These are phyloP conservation scores for Penicillium sp. DNA, from an alignment of 2,329 filamentous ascomycete genomes.

Conservation along the genomic window DNA sequence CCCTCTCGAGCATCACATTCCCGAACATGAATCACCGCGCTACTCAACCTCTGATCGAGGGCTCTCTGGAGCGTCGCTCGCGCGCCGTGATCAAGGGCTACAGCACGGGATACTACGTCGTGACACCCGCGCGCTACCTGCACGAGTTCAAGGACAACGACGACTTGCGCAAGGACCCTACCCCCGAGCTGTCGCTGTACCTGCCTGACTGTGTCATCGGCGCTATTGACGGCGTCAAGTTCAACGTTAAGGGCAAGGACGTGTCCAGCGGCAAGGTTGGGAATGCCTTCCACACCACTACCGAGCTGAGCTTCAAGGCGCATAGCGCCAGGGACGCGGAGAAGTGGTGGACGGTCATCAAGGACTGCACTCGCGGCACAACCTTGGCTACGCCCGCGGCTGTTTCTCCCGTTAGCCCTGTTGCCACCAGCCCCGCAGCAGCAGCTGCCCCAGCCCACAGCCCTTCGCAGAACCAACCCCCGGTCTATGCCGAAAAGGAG, in stretches of 20 bases:
- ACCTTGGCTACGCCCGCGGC: not conserved
- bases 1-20: slow-evolving; percentile 74
- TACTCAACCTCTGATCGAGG: slow-evolving; percentile 83
- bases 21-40: slow-evolving; percentile 83
- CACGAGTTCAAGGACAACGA: slow-evolving; percentile 98
- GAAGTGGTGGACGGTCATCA: slow-evolving; percentile 80
- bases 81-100: slow-evolving; percentile 80
- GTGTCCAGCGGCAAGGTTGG: slow-evolving; percentile 73
- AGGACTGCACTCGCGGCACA: slow-evolving; percentile 28
- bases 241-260: slow-evolving; percentile 95
- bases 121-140: slow-evolving; percentile 83
- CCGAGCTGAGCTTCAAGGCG: slow-evolving; percentile 86
- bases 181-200: slow-evolving; percentile 85
- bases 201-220: slow-evolving; percentile 87
- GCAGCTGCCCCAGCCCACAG: slow-evolving; percentile 11
- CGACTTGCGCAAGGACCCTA: slow-evolving; percentile 57
- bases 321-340: slow-evolving; percentile 76
- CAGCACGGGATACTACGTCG: slow-evolving; percentile 81
- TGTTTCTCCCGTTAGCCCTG: slow-evolving; percentile 10
- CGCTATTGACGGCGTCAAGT: slow-evolving; percentile 72
- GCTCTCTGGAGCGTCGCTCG: slow-evolving; percentile 85
- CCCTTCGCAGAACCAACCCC: slow-evolving; percentile 20
- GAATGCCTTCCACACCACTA: slow-evolving; percentile 75
- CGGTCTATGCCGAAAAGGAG: slow-evolving; percentile 29
- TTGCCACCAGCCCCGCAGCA: not conserved